Evolutionary conservation across 2,329 filamentous ascomycete genomes (phyloP).

Genomic region (Colletotrichum sp.): DNA sequence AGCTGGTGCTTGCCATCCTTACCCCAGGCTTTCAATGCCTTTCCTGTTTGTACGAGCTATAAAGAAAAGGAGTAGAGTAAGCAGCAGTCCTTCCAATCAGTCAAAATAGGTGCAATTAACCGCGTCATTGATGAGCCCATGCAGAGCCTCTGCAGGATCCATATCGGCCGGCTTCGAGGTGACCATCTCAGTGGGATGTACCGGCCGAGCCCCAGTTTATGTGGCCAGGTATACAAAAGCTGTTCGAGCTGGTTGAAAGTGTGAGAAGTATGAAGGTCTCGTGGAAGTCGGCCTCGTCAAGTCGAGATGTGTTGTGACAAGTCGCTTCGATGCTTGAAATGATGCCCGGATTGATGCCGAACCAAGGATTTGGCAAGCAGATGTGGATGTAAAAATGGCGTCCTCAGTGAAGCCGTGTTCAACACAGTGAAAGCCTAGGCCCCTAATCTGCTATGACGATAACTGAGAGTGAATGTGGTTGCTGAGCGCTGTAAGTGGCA

Average conservation of each 20-base stretch:
- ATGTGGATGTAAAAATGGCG: neutral
- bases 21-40: slow-evolving; percentile 55
- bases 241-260: neutral
- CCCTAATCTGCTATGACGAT: neutral
- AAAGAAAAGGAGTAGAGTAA: neutral
- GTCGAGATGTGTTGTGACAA: neutral
- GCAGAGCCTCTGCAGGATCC: slow-evolving; percentile 49
- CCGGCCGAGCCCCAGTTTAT: neutral
- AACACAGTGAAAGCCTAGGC: neutral
- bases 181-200: neutral
- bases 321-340: neutral
- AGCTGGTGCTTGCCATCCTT: slow-evolving; percentile 44
- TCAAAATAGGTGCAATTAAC: slow-evolving; percentile 40
- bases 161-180: neutral
- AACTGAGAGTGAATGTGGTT: neutral
- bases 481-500: neutral
- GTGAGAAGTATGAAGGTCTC: neutral
- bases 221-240: neutral
- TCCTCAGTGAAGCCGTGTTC: neutral
- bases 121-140: slow-evolving; percentile 59
- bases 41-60: slow-evolving; percentile 65
- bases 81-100: neutral
- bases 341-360: neutral
- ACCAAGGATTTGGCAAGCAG: neutral
- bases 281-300: neutral